phyloP scores from a whole-genome alignment of 2,329 filamentous ascomycete genomes.

The Ciborinia camelliae region DNA sequence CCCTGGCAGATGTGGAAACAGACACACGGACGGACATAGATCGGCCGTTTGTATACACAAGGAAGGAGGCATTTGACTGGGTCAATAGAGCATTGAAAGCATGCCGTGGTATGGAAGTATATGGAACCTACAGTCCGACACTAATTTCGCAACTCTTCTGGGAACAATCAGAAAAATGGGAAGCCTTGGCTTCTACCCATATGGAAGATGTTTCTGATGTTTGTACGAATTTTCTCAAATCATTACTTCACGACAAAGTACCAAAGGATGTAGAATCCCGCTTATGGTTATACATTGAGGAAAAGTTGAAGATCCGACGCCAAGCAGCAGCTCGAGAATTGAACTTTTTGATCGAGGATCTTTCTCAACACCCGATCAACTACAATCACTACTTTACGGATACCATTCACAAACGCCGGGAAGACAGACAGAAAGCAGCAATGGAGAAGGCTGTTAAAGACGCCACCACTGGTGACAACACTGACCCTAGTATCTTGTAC shows the following conservation, averaged over 20 bases:
- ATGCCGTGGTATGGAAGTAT: slow-evolving; percentile 38
- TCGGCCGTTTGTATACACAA: slow-evolving; percentile 19
- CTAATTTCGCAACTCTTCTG: slow-evolving; percentile 42
- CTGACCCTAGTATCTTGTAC: neutral
- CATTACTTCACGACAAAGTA: slow-evolving; percentile 1
- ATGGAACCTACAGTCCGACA: slow-evolving; percentile 42
- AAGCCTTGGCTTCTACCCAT: slow-evolving; percentile 32
- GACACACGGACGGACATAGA: neutral
- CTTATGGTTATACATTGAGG: slow-evolving; percentile 14
- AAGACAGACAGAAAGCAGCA: slow-evolving; percentile 22
- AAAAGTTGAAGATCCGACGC: neutral
- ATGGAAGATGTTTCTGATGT: slow-evolving; percentile 24
- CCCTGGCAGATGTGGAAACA: neutral
- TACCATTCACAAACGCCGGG: slow-evolving; percentile 29
- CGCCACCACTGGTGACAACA: neutral
- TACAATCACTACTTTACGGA: slow-evolving; percentile 42
- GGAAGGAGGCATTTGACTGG: slow-evolving; percentile 30
- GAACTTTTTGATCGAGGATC: slow-evolving; percentile 29
- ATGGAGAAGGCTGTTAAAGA: neutral
- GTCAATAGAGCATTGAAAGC: slow-evolving; percentile 26
- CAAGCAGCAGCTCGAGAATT: neutral
- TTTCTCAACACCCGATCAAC: slow-evolving; percentile 36
- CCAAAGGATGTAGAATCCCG: slow-evolving; percentile 16
- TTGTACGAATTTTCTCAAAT: slow-evolving; percentile 21
- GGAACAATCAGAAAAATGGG: slow-evolving; percentile 41